Conservation (phyloP, 202 grass and related monocot species). For the Panicum hallii region DNA sequence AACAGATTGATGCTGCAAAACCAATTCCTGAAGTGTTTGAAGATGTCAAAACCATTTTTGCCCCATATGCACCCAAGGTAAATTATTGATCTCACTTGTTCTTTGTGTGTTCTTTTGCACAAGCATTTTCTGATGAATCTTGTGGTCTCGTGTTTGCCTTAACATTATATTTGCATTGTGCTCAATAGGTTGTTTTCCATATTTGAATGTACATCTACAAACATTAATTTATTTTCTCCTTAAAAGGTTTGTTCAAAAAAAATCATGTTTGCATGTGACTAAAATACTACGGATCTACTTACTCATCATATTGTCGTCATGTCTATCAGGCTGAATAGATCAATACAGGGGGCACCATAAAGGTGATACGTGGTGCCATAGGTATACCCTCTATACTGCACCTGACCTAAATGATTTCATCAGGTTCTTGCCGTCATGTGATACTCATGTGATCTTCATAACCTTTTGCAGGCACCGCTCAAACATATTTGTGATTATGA, state of each 20-base stretch:
- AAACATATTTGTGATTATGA: slow-evolving; percentile 57
- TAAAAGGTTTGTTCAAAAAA: not conserved
- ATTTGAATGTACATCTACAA: not conserved
- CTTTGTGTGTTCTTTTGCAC: not conserved
- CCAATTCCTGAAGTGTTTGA: slow-evolving; percentile 89
- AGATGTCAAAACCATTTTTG: slow-evolving; percentile 86
- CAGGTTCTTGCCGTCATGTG: not conserved
- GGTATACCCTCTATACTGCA: slow-evolving; percentile 28
- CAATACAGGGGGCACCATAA: slow-evolving; percentile 23
- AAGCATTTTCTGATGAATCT: slow-evolving; percentile 14
- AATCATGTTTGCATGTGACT: not conserved
- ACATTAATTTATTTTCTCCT: not conserved
- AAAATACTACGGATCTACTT: not conserved
- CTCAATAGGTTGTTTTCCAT: not conserved
- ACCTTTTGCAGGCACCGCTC: slow-evolving; percentile 44
- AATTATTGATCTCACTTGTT: slow-evolving; percentile 1
- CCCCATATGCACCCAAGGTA: slow-evolving; percentile 68
- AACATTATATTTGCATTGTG: not conserved
- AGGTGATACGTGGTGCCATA: slow-evolving; percentile 37
- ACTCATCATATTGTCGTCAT: slow-evolving; percentile 27
- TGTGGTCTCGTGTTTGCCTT: slow-evolving; percentile 14
- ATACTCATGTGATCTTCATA: not conserved
- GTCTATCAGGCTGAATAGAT: slow-evolving; percentile 52
- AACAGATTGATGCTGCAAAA: slow-evolving; percentile 85
- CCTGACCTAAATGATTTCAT: not conserved